A percentile compares a stretch with the other conserved stretches of the same genome.
These are phyloP conservation scores for Huntiella decipiens DNA, from an alignment of 2,329 filamentous ascomycete species.

Conservation along the genomic window DNA sequence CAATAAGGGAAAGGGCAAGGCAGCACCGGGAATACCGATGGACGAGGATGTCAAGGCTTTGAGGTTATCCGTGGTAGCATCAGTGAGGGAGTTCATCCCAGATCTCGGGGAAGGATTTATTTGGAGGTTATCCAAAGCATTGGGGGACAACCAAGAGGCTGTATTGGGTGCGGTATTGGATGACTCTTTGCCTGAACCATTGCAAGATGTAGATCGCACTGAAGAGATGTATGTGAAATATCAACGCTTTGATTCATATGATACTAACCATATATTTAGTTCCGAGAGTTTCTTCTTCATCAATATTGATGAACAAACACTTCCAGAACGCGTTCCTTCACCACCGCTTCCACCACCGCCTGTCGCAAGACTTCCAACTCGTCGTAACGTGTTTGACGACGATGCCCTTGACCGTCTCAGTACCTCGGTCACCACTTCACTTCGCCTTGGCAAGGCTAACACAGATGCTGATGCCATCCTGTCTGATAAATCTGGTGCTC, in stretches of 20 bases:
- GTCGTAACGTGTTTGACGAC: constrained; percentile 60
- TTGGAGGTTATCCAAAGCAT: constrained; percentile 59
- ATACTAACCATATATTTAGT: background rate
- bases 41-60: constrained; percentile 50
- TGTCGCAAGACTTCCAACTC: constrained; percentile 26
- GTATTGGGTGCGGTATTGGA: constrained; percentile 70
- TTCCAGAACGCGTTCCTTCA: constrained; percentile 19
- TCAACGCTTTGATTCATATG: background rate
- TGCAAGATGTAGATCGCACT: background rate
- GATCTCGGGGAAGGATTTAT: constrained; percentile 72
- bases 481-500: constrained; percentile 41
- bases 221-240: background rate
- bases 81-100: constrained; percentile 87
- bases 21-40: constrained; percentile 19
- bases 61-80: constrained; percentile 64
- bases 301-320: background rate
- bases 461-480: constrained; percentile 56
- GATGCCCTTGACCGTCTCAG: constrained; percentile 60
- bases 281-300: constrained; percentile 4
- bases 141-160: constrained; percentile 56
- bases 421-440: constrained; percentile 37
- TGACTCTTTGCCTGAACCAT: constrained; percentile 41
- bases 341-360: constrained; percentile 23
- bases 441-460: constrained; percentile 60
- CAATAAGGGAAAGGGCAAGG: constrained; percentile 48